phyloP scores from a whole-genome alignment of 202 grass and related monocot genomes.

The Brachypodium distachyon region DNA sequence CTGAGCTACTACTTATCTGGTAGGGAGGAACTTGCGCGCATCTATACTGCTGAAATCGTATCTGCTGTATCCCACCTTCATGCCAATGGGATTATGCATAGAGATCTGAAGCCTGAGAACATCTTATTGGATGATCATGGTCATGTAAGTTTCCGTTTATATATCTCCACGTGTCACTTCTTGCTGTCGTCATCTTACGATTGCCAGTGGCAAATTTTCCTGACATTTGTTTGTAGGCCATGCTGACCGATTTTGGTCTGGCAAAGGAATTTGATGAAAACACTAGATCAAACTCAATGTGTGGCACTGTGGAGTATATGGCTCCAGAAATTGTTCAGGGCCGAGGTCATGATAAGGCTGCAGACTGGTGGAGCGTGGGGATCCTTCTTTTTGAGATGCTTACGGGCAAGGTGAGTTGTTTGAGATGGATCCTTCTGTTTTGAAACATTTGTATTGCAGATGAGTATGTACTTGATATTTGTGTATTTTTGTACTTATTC shows the following conservation, averaged over 20 bases:
- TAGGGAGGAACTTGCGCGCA: conserved; percentile 87
- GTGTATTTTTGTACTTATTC: neutral
- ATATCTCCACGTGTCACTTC: neutral
- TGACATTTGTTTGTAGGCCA: conserved; percentile 34
- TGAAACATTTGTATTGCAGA: neutral
- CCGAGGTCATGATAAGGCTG: conserved; percentile 92
- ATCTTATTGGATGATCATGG: conserved; percentile 87
- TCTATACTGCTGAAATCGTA: conserved; percentile 91
- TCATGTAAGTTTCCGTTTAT: conserved; percentile 49
- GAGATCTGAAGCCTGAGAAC: conserved; percentile 99
- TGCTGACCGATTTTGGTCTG: conserved; percentile 93
- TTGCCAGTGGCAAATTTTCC: neutral
- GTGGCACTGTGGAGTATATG: conserved; percentile 94
- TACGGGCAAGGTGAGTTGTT: conserved; percentile 74
- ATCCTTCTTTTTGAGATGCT: conserved; percentile 99
- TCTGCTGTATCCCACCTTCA: conserved; percentile 90
- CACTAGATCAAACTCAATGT: conserved; percentile 95
- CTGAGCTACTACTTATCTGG: conserved; percentile 2
- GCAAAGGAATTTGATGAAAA: conserved; percentile 98
- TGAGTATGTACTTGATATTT: neutral
- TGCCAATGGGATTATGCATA: conserved; percentile 93
- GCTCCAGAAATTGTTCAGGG: conserved; percentile 92
- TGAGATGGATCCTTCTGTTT: neutral
- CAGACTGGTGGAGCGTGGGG: conserved; percentile 99
- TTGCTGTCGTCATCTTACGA: neutral